Evolutionary conservation across 164 flowering plant species (phyloP), one percentile per base, ranked within the genome.

Genomic region (Dillenia turbinata): DNA sequence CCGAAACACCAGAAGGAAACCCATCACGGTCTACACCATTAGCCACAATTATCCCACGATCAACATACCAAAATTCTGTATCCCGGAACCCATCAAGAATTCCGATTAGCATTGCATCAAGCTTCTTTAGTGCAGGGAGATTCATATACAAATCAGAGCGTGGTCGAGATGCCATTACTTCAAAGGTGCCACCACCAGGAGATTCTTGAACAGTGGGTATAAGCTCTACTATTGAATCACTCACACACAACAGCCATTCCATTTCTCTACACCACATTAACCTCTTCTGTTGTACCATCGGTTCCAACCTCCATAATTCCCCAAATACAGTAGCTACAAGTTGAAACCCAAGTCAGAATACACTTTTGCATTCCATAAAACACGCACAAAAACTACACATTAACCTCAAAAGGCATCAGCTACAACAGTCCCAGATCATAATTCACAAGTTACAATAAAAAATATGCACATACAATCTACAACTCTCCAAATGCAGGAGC

Each of bases 231-330:
- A 86, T 86, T 0, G 82, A 83, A 69, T 86, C 82, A 58, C 87
- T 82, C 1, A 83, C 87, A 48, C 77, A 81, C 49, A 84, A 66
- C 17, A 86, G 75, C 85, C 87, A 86, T 22, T 83, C 85, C 87
- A 86, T 83, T 65, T 86, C 92, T 58, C 89, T 75, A 49, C 76
- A 62, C 92, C 92, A 86, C 89, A 84, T 81, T 49, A 77, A 57
- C 75, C 79, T 84, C 79, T 77, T 84, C 60, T 73, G 86, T 1
- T 75, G 65, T 6, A 83, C 84, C 66, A 86, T 59, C 12, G 92
- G 92, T 78, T 84, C 89, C 66, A 86, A 61, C 72, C 87, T 81
- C 92, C 92, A 86, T 8, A 86, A 61, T 55, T 86, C 85, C 53
- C 89, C 89, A 74, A 86, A 86, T 19, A 84, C 89, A 52, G 82